A percentile compares a stretch with the other conserved stretches of the same genome.
These are phyloP conservation scores for Trametes hirsuta DNA, from an alignment of 1,284 basidiomycete genomes.

Conservation along the genomic window DNA sequence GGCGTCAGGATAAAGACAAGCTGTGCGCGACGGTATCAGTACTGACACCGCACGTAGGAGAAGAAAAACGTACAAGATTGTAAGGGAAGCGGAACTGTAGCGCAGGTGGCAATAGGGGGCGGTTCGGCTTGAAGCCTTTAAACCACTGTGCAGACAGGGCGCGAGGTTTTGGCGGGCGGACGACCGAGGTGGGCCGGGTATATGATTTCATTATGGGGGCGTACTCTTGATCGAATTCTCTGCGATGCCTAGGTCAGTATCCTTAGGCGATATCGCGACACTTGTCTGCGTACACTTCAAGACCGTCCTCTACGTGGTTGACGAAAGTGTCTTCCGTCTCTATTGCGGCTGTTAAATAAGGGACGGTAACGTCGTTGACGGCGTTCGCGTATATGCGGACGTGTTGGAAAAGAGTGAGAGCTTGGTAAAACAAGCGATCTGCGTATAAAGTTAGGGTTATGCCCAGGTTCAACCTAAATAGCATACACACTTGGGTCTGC, in stretches of 20 bases:
- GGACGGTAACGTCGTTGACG: constrained; percentile 80
- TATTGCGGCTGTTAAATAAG: constrained; percentile 79
- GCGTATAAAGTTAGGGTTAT: constrained; percentile 1
- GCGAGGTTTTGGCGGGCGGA: constrained; percentile 40
- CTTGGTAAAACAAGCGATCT: constrained; percentile 81
- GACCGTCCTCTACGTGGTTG: constrained; percentile 56
- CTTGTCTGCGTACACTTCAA: constrained; percentile 56
- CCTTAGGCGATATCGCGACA: background rate
- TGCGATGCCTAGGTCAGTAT: constrained; percentile 31
- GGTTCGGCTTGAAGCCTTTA: constrained; percentile 35
- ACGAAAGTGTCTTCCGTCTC: constrained; percentile 72
- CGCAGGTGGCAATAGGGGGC: constrained; percentile 62
- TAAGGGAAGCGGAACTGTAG: constrained; percentile 69
- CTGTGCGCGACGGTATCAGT: constrained; percentile 36
- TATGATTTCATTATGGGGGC: constrained; percentile 57
- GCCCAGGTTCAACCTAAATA: background rate
- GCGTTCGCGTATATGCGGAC: constrained; percentile 87
- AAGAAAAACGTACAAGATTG: constrained; percentile 61
- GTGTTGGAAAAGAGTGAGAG: constrained; percentile 68
- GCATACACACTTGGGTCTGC: constrained; percentile 73
- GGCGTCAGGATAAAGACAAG: constrained; percentile 59
- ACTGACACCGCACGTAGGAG: background rate
- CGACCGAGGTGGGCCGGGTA: constrained; percentile 42
- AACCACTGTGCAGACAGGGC: constrained; percentile 53
- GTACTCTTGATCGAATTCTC: constrained; percentile 61